Base-by-base conservation (phyloP, 1,139 yeast genomes). In the Kluyveromyces sp. region DNA sequence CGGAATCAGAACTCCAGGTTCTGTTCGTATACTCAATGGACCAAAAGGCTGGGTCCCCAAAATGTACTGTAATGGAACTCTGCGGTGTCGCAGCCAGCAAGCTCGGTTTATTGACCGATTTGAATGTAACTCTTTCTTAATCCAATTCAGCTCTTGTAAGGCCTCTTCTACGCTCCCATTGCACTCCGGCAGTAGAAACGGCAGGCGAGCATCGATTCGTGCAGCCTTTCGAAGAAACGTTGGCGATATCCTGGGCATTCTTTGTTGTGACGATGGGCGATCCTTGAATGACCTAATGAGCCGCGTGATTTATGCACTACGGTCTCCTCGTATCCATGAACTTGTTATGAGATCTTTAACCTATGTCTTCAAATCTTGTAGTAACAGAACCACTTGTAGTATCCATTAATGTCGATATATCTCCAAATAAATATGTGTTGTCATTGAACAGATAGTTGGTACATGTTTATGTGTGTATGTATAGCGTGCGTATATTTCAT, bases 1-100 rank as follows among this genome's bases (percentile, higher is more conserved):
- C 0, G 98, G 98, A 36, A 92, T 88, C 47, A 92, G 66, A 2
- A 87, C 96, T 0, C 80, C 79, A 1, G 69, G 69, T 20, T 64
- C 56, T 56, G 96, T 86, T 28, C 56, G 50, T 3, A 92, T 70
- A 17, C 75, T 77, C 40, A 89, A 60, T 0, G 63, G 51, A 0
- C 94, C 95, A 67, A 92, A 92, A 1, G 97, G 97, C 64, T 89
- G 97, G 0, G 79, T 66, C 1, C 89, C 88, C 18, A 92, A 66
- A 7, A 92, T 75, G 60, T 92, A 88, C 61, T 92, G 96, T 31
- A 89, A 62, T 0, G 96, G 96, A 16, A 72, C 76, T 9, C 70
- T 67, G 15, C 60, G 58, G 3, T 73, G 59, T 47, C 92, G 60
- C 46, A 69, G 54, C 2, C 40, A 2, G 25, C 70, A 66, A 1